Evolutionary conservation across 108 stramenopile genomes (phyloP), one percentile per base, ranked within the genome.

Genomic region (Cyclotella baltica): DNA sequence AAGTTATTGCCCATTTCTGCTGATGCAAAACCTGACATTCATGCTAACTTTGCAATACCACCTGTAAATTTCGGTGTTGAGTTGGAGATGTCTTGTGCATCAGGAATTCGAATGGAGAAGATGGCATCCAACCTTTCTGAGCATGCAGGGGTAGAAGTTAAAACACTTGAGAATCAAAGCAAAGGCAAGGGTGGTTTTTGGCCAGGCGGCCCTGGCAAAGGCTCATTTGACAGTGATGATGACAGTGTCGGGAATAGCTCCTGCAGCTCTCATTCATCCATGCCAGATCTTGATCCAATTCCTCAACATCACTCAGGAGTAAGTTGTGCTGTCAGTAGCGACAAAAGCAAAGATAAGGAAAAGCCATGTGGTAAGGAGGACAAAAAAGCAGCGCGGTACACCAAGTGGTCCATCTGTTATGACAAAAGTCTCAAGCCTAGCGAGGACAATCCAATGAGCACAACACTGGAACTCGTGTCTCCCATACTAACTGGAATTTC

Each of bases 381-480:
- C 22, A 20, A 22, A 8, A 40, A 59, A 20, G 33, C 1, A 16
- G 53, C 56, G 20, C 57, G 58, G 40, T 9, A 71, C 35, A 37
- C 67, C 28, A 58, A 58, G 46, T 90, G 89, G 89, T 86, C 86
- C 38, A 52, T 90, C 10, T 77, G 86, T 16, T 71, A 62, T 30
- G 89, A 90, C 72, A 28, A 71, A 27, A 80, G 77, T 31, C 86
- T 87, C 71, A 48, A 47, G 30, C 83, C 87, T 47, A 78, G 56
- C 29, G 33, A 36, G 25, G 62, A 67, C 8, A 43, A 63, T 15
- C 89, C 89, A 30, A 28, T 77, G 35, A 87, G 89, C 67, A 48
- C 62, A 9, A 75, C 55, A 27, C 84, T 90, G 55, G 89, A 90
- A 70, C 62, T 90, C n/a, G 89, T 90, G 5, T 90, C 89, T 6